Evolutionary conservation across 192 early-diverging fungal species (phyloP).

Genomic region (Coemansia sp.): DNA sequence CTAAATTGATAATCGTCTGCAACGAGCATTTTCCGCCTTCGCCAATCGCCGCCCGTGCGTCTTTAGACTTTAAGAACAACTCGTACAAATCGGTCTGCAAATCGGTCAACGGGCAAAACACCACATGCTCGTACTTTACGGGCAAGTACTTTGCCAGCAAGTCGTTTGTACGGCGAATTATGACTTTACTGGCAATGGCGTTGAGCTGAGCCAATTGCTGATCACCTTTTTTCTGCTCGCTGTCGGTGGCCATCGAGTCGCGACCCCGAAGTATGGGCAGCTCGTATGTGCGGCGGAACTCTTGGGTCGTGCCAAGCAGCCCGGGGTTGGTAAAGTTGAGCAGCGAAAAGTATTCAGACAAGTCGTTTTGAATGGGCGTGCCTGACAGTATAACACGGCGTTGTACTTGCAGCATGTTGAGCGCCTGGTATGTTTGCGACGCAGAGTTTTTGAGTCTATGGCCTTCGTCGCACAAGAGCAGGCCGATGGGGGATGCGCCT

Average conservation of each 20-base stretch:
- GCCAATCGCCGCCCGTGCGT: slow-evolving; percentile 55
- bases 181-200: slow-evolving; percentile 87
- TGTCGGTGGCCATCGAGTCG: slow-evolving; percentile 82
- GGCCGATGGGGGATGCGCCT: slow-evolving; percentile 75
- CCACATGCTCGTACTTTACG: slow-evolving; percentile 96
- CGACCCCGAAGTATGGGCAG: slow-evolving; percentile 90
- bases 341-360: slow-evolving; percentile 90
- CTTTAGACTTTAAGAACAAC: slow-evolving; percentile 69
- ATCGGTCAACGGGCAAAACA: slow-evolving; percentile 82
- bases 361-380: slow-evolving; percentile 91
- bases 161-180: slow-evolving; percentile 95
- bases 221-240: slow-evolving; percentile 75
- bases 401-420: slow-evolving; percentile 84
- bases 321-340: slow-evolving; percentile 95
- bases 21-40: slow-evolving; percentile 81
- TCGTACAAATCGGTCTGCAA: slow-evolving; percentile 82
- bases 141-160: slow-evolving; percentile 96
- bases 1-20: slow-evolving; percentile 85
- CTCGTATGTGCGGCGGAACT: slow-evolving; percentile 93
- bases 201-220: slow-evolving; percentile 82
- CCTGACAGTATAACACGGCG: slow-evolving; percentile 93
- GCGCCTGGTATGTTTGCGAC: slow-evolving; percentile 76
- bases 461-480: slow-evolving; percentile 96
- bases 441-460: slow-evolving; percentile 91
- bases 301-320: slow-evolving; percentile 77